Base-by-base conservation (phyloP, 768 basidiomycete species). In the Pisolithus tinctorius region DNA sequence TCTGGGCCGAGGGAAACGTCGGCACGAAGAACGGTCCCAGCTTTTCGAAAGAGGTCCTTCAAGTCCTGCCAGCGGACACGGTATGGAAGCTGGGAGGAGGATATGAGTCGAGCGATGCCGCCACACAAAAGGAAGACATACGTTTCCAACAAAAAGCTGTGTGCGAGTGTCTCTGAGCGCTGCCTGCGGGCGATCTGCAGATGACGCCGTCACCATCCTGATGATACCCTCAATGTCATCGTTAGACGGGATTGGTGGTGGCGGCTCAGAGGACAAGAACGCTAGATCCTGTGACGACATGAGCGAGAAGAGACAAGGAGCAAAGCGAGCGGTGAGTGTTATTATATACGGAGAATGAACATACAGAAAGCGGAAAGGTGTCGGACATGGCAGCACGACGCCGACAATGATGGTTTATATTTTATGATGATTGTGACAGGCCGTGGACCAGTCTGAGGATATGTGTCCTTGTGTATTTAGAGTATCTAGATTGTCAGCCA, bases 31-130 rank as follows among this genome's bases (percentile, higher is more conserved):
- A 94, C 84, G 27, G 89, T 96, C 39, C 96, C 96, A 6, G 95
- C 90, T 57, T 90, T 88, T 36, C 95, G 83, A 69, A 99, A 97
- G 48, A 99, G 81, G 66, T 99, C 95, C 61, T 99, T 98, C 55
- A 99, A 80, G 72, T 99, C 96, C 73, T 99, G 96, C 96, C 96
- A 99, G 50, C 96, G 83, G 37, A 97, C 94, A 54, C 95, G 79
- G 69, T 95, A 98, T 0, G 96, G 96, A 25, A 99, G 81, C 93
- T 94, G 59, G 31, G 49, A 25, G 47, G 42, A n/a, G 26, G 39
- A n/a, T 43, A 17, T 40, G 49, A 26, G 29, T 6, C 41, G 29
- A 36, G 23, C 16, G 51, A 47, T 9, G 45, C 20, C 20, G 39
- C 45, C 23, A 51, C 14, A 14, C 4, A n/a, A 50, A 43, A 38